A percentile compares a stretch with the other conserved stretches of the same genome.
phyloP scores from a whole-genome alignment of 2,329 filamentous ascomycete species.

The Cladosporium sp. region DNA sequence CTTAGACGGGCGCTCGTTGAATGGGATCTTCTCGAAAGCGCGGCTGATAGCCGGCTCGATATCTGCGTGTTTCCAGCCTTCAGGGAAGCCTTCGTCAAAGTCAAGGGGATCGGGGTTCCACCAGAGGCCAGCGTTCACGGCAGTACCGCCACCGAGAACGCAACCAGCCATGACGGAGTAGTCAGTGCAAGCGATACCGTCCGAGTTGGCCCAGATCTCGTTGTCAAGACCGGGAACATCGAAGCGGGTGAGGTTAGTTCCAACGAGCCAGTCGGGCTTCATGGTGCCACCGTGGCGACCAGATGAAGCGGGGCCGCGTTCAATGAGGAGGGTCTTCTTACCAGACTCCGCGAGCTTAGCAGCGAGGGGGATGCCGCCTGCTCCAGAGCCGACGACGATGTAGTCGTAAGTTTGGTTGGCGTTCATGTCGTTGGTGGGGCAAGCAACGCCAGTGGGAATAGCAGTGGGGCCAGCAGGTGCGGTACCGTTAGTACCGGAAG shows the following conservation, averaged over 20 bases:
- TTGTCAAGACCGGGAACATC: conserved; percentile 72
- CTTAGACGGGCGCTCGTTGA: conserved; percentile 64
- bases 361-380: conserved; percentile 60
- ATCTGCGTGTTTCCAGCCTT: conserved; percentile 68
- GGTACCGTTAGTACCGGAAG: conserved; percentile 35
- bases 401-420: conserved; percentile 58
- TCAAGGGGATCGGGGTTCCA: conserved; percentile 65
- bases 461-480: conserved; percentile 23
- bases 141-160: conserved; percentile 66
- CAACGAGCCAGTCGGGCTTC: conserved; percentile 61
- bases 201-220: conserved; percentile 65
- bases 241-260: conserved; percentile 66
- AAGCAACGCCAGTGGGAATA: conserved; percentile 25
- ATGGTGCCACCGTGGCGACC: conserved; percentile 65
- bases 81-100: conserved; percentile 72
- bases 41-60: conserved; percentile 60
- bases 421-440: conserved; percentile 26
- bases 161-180: conserved; percentile 74
- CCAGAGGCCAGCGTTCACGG: conserved; percentile 69
- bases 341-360: conserved; percentile 65
- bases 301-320: conserved; percentile 55
- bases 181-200: conserved; percentile 66
- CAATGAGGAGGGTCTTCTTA: conserved; percentile 62
- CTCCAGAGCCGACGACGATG: conserved; percentile 64
- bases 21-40: conserved; percentile 69